Conservation (phyloP, 208 protist species). For the Wallacemonas sp. region DNA sequence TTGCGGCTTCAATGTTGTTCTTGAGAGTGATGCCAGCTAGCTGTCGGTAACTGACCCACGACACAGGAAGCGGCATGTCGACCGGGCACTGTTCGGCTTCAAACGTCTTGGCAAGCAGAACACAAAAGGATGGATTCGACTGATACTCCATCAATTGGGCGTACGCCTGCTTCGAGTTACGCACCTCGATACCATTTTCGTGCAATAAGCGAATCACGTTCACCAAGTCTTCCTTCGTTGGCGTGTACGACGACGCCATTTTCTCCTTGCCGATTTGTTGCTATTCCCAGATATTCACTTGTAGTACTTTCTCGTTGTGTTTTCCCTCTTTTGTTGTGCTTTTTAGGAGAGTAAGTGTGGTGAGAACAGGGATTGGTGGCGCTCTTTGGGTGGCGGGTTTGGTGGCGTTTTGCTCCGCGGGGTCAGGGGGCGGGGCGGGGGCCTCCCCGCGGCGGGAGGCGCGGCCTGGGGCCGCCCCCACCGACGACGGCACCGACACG, state of each 20-base stretch:
- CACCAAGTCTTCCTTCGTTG: slow-evolving; percentile 54
- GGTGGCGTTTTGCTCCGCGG: too few species aligned
- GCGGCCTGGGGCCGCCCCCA: too few species aligned
- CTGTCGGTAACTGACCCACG: slow-evolving; percentile 70
- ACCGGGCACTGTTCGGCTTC: slow-evolving; percentile 51
- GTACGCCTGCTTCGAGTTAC: slow-evolving; percentile 82
- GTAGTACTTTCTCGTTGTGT: slow-evolving; percentile 15
- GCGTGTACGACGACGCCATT: slow-evolving; percentile 21
- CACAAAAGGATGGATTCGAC: slow-evolving; percentile 75
- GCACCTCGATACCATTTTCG: slow-evolving; percentile 79
- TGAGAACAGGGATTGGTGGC: too few species aligned
- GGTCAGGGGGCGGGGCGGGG: too few species aligned
- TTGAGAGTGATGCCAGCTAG: slow-evolving; percentile 85
- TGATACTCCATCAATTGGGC: slow-evolving; percentile 77
- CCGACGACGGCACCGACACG: too few species aligned
- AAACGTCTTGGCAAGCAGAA: slow-evolving; percentile 72
- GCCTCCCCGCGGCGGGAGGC: too few species aligned
- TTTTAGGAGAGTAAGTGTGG: too few species aligned
- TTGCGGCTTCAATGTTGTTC: slow-evolving; percentile 70
- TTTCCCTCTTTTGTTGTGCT: too few species aligned
- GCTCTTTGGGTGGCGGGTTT: too few species aligned
- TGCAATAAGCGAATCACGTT: slow-evolving; percentile 74
- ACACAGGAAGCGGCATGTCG: slow-evolving; percentile 34
- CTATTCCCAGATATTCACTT: neutral
- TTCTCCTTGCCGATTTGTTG: neutral